Evolutionary conservation across 768 basidiomycete genomes (phyloP), one percentile per base, ranked within the genome.

Genomic region (Amanita thiersii): DNA sequence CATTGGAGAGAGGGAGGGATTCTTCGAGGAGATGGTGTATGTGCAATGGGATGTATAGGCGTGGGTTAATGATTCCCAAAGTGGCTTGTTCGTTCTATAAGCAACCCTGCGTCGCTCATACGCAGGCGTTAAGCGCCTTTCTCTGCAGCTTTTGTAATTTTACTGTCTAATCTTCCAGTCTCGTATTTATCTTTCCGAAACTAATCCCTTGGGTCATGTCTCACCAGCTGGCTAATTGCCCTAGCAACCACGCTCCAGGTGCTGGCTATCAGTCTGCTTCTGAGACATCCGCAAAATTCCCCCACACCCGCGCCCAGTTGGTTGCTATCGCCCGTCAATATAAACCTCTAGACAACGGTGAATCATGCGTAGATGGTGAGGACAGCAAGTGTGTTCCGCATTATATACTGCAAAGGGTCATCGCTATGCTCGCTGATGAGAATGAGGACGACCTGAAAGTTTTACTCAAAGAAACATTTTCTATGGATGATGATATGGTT

Each of bases 401-500:
- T 3, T 62, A 68, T 25, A 60, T 92, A 6, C 74, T 93, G n/a
- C 74, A 69, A 52, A 69, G 70, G 52, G 82, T 93, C 3, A 84
- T 85, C 18, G 63, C 66, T 2, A 63, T 88, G 39, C 73, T 96
- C 28, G 76, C 75, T 21, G 77, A 81, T 39, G 92, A 97, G 61
- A 77, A 83, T 44, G 92, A 92, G 61, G 92, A 94, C 41, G 78
- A 79, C 36, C 78, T 94, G 54, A 92, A 93, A 62, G 52, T 58
- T 0, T 53, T 90, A 25, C 70, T 96, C 45, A 85, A 78, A 61
- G 70, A 72, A 25, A 76, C 72, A 19, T 88, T 79, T 57, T 75
- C 72, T 1, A 73, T 83, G 47, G 78, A 82, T 56, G 75, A 80
- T 43, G 77, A 79, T 46, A 74, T 71, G 62, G 85, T 87, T 42